Conservation (phyloP, 2,329 filamentous ascomycete genomes). For the Ophiostoma himal-ulmi region DNA sequence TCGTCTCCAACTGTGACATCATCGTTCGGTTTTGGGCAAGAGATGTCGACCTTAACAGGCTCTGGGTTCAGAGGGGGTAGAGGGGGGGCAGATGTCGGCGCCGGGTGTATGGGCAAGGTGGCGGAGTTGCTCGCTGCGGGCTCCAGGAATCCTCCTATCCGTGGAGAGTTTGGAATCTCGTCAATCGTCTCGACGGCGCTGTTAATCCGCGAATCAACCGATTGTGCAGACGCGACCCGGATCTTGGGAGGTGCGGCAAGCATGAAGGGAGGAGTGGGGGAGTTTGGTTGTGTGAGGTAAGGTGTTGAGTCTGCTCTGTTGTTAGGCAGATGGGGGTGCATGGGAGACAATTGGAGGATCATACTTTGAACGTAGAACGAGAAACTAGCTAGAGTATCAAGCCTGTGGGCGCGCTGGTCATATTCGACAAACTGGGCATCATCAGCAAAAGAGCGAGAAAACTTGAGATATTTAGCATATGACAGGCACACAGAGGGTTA, state of each 20-base stretch:
- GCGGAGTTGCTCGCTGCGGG: conserved; percentile 23
- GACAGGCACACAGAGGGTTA: conserved; percentile 22
- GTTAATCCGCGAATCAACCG: conserved; percentile 75
- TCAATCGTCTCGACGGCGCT: conserved; percentile 63
- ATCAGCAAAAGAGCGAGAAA: conserved; percentile 28
- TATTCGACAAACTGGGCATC: conserved; percentile 80
- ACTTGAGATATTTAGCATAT: background rate
- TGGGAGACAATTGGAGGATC: background rate
- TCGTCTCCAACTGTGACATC: conserved; percentile 83
- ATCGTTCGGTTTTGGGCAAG: conserved; percentile 75
- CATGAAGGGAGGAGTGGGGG: conserved; percentile 67
- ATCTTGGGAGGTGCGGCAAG: conserved; percentile 68
- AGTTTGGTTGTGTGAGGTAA: conserved; percentile 46
- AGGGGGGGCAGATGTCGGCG: conserved; percentile 16
- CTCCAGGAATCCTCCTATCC: conserved; percentile 26
- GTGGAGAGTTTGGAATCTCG: conserved; percentile 54
- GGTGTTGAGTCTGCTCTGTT: conserved; percentile 37
- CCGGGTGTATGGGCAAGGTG: conserved; percentile 27
- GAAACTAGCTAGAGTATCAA: conserved; percentile 86
- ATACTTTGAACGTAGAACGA: conserved; percentile 89
- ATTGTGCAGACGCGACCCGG: conserved; percentile 79
- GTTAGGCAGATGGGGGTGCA: conserved; percentile 13
- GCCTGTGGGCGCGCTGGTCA: conserved; percentile 80
- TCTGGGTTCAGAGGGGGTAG: conserved; percentile 35
- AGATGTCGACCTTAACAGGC: conserved; percentile 77